These are phyloP conservation scores for Sclerospora graminicola DNA, from an alignment of 352 stramenopile genomes.

Conservation along the genomic window DNA sequence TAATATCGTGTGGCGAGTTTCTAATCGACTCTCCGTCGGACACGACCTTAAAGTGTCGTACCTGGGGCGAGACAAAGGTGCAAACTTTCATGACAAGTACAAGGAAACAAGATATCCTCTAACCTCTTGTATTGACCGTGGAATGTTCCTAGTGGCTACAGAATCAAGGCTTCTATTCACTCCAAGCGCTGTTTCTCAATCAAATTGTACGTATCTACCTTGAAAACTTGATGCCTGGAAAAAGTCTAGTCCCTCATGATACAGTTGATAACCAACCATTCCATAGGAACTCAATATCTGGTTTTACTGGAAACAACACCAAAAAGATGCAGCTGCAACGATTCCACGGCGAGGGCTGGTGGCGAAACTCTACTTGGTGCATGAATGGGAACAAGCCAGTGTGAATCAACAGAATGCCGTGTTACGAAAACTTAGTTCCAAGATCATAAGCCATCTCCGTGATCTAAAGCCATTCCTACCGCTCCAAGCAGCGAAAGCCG, in stretches of 20 bases:
- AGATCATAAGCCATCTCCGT: constrained; percentile 12
- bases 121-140: not conserved
- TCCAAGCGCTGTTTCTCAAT: constrained; percentile 59
- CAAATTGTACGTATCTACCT: constrained; percentile 46
- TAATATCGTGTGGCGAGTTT: constrained; percentile 47
- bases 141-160: constrained; percentile 44
- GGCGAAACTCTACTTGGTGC: constrained; percentile 35
- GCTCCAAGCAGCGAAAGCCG: not conserved
- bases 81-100: too few species aligned
- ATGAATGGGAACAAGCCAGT: constrained; percentile 34
- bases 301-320: constrained; percentile 33
- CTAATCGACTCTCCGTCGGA: constrained; percentile 29
- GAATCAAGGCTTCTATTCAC: constrained; percentile 44
- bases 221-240: too few species aligned
- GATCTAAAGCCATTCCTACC: constrained; percentile 5
- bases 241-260: too few species aligned
- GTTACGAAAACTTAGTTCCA: constrained; percentile 13
- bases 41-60: constrained; percentile 17
- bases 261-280: not conserved
- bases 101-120: too few species aligned
- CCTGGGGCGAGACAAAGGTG: constrained; percentile 46
- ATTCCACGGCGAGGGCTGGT: constrained; percentile 40
- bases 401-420: constrained; percentile 6
- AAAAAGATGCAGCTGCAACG: constrained; percentile 15
- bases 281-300: constrained; percentile 63